Percentiles rank a stretch among this genome's conserved stretches.
These are phyloP conservation scores for Stellera chamaejasme DNA, from an alignment of 345 rosid species.

Conservation along the genomic window DNA sequence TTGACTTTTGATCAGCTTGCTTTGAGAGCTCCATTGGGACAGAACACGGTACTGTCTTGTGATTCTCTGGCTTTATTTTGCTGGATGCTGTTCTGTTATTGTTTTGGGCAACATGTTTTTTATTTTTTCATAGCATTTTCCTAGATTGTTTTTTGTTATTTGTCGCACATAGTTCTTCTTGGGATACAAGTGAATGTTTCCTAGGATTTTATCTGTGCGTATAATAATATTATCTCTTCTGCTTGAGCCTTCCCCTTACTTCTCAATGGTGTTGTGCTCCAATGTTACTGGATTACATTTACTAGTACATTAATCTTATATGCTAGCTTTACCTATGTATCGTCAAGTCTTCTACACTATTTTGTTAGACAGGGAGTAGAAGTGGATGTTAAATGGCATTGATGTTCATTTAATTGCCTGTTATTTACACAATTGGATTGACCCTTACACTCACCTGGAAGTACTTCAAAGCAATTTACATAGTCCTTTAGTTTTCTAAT, in stretches of 20 bases:
- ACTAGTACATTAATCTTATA: too few relatives aligned
- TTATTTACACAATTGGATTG: too few relatives aligned
- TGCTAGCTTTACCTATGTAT: too few relatives aligned
- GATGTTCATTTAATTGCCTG: too few relatives aligned
- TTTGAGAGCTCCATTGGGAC: constrained; percentile 88
- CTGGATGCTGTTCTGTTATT: neutral
- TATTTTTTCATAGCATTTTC: too few relatives aligned
- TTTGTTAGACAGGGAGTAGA: too few relatives aligned
- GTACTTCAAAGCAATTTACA: too few relatives aligned
- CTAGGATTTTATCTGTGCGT: constrained; percentile 8
- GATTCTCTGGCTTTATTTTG: neutral
- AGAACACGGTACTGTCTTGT: constrained; percentile 62
- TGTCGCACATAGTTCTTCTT: constrained; percentile 8
- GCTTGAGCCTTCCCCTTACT: constrained; percentile 12
- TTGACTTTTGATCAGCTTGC: constrained; percentile 95
- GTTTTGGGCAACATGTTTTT: too few relatives aligned
- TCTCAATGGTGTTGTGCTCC: constrained; percentile 9
- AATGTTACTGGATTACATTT: constrained; percentile 13
- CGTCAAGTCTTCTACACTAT: too few relatives aligned
- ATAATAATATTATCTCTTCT: constrained; percentile 5
- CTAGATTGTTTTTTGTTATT: neutral
- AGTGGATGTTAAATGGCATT: too few relatives aligned
- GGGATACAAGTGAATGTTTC: constrained; percentile 6
- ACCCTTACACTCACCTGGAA: too few relatives aligned
- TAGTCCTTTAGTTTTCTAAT: too few relatives aligned